Conservation (phyloP, 192 early-diverging fungal genomes). For the Backusella circina region DNA sequence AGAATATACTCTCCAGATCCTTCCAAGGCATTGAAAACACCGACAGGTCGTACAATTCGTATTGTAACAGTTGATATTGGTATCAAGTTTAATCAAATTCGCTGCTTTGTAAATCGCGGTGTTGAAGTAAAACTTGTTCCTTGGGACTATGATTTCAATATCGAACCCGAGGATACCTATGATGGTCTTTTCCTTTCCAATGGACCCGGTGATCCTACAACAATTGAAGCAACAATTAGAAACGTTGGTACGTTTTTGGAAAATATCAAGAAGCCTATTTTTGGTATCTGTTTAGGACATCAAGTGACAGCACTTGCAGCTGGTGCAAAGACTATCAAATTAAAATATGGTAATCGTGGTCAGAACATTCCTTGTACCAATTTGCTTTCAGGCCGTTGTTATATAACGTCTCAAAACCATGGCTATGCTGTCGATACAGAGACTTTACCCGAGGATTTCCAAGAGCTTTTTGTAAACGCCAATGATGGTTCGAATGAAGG, state of each 20-base stretch:
- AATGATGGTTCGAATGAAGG: slow-evolving; percentile 99
- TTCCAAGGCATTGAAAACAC: slow-evolving; percentile 47
- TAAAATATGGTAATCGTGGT: slow-evolving; percentile 99
- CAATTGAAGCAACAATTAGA: slow-evolving; percentile 72
- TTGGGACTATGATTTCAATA: slow-evolving; percentile 93
- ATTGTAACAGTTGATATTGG: slow-evolving; percentile 96
- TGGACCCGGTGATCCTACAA: slow-evolving; percentile 96
- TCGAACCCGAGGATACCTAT: slow-evolving; percentile 56
- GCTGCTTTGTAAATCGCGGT: slow-evolving; percentile 95
- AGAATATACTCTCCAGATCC: slow-evolving; percentile 72
- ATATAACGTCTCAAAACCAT: slow-evolving; percentile 99
- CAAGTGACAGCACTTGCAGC: slow-evolving; percentile 93
- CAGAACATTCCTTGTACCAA: slow-evolving; percentile 99
- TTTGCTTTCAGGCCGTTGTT: slow-evolving; percentile 92
- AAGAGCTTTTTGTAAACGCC: slow-evolving; percentile 95
- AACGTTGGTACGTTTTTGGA: slow-evolving; percentile 66
- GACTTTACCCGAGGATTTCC: slow-evolving; percentile 69
- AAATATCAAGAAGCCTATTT: slow-evolving; percentile 81
- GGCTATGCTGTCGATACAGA: slow-evolving; percentile 90
- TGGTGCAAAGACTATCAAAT: slow-evolving; percentile 90
- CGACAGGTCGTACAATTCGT: slow-evolving; percentile 70
- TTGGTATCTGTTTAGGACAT: slow-evolving; percentile 99
- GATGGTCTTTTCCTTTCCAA: slow-evolving; percentile 94
- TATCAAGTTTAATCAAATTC: slow-evolving; percentile 99
- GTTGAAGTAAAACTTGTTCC: slow-evolving; percentile 93